These are phyloP conservation scores for Botrytis deweyae DNA, from an alignment of 2,329 filamentous ascomycete genomes.

Conservation along the genomic window DNA sequence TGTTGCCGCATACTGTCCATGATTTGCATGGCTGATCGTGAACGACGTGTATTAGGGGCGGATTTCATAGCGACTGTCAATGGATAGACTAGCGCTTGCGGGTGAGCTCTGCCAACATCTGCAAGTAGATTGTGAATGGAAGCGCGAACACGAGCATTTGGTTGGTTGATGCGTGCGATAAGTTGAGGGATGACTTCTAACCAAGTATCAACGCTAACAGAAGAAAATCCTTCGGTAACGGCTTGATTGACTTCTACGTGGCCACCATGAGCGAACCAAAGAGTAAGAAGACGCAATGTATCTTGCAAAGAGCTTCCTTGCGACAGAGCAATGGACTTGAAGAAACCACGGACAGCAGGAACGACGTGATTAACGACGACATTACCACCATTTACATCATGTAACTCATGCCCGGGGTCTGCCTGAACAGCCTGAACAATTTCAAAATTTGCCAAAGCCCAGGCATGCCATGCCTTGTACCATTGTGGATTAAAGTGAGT, in stretches of 20 bases:
- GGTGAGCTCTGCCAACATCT: slow-evolving; percentile 90
- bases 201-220: slow-evolving; percentile 97
- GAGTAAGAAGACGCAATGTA: slow-evolving; percentile 82
- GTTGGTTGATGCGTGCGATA: slow-evolving; percentile 96
- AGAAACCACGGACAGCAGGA: slow-evolving; percentile 92
- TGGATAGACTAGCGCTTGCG: slow-evolving; percentile 94
- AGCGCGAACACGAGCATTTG: slow-evolving; percentile 81
- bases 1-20: slow-evolving; percentile 99
- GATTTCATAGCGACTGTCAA: slow-evolving; percentile 98
- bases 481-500: slow-evolving; percentile 92
- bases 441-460: slow-evolving; percentile 97
- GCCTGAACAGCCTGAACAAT: slow-evolving; percentile 76
- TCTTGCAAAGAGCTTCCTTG: slow-evolving; percentile 93
- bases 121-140: slow-evolving; percentile 90
- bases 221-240: slow-evolving; percentile 85
- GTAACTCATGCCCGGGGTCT: slow-evolving; percentile 31
- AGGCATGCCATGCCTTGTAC: slow-evolving; percentile 99
- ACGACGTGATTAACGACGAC: slow-evolving; percentile 86
- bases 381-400: slow-evolving; percentile 56
- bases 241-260: slow-evolving; percentile 82
- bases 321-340: slow-evolving; percentile 92
- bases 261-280: slow-evolving; percentile 96
- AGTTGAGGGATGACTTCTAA: slow-evolving; percentile 96
- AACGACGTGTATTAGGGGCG: slow-evolving; percentile 73
- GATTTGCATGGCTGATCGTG: slow-evolving; percentile 84